Percentiles rank a stretch among this genome's conserved stretches.
These are phyloP conservation scores for Colletotrichum sp. DNA, from an alignment of 2,329 filamentous ascomycete genomes.

Conservation along the genomic window DNA sequence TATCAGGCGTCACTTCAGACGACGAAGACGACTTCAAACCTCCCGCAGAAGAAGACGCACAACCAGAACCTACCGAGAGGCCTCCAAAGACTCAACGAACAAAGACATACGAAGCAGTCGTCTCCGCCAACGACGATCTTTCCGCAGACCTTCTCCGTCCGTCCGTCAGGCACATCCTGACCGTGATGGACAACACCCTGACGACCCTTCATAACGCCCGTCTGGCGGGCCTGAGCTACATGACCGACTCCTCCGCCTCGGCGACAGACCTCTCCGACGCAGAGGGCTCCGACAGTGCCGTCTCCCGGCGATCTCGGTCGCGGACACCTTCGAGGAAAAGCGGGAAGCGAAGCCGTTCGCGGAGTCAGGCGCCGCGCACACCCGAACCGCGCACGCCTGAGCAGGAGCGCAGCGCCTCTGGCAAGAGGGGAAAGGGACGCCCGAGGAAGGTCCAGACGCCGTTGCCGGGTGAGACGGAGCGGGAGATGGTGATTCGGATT, in stretches of 20 bases:
- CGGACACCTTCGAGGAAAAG: neutral
- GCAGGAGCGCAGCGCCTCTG: neutral
- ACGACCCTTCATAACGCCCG: constrained; percentile 72
- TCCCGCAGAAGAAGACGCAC: neutral
- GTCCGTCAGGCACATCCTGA: constrained; percentile 72
- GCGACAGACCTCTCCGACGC: constrained; percentile 35
- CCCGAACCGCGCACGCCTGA: constrained; percentile 13
- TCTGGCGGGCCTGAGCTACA: constrained; percentile 52
- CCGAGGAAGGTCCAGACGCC: constrained; percentile 45
- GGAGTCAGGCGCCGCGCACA: constrained; percentile 13
- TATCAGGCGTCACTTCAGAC: neutral
- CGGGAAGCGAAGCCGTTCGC: neutral
- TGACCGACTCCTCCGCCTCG: constrained; percentile 44
- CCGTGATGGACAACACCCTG: constrained; percentile 73
- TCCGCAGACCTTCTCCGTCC: constrained; percentile 71
- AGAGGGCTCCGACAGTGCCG: neutral
- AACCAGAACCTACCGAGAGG: neutral
- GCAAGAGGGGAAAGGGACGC: constrained; percentile 36
- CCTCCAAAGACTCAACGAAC: neutral
- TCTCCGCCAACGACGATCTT: constrained; percentile 74
- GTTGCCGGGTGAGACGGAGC: constrained; percentile 48
- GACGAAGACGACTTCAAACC: neutral
- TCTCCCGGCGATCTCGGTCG: constrained; percentile 7
- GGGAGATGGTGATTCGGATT: constrained; percentile 52
- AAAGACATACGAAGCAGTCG: constrained; percentile 50